Evolutionary conservation across 2,329 filamentous ascomycete genomes (phyloP).

Genomic region (Cladophialophora yegresii): DNA sequence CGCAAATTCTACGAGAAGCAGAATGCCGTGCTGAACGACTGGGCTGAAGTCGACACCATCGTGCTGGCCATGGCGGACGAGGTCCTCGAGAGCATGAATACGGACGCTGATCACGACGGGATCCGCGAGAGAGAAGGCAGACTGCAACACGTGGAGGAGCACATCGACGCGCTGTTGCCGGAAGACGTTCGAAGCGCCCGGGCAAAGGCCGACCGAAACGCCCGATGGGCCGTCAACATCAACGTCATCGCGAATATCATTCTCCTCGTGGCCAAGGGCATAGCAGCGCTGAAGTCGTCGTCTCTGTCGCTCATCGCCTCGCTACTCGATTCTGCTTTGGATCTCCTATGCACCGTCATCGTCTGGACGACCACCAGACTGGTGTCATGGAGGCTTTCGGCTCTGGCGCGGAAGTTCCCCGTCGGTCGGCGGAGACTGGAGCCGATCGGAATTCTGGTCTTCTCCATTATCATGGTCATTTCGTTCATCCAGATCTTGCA

Average conservation of each 20-base stretch:
- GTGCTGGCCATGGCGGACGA: conserved; percentile 60
- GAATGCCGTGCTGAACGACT: conserved; percentile 58
- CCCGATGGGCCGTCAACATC: conserved; percentile 61
- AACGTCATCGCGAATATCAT: conserved; percentile 63
- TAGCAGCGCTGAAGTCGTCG: conserved; percentile 57
- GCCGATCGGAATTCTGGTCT: conserved; percentile 64
- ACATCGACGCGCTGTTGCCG: conserved; percentile 58
- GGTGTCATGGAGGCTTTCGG: conserved; percentile 58
- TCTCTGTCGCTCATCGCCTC: conserved; percentile 65
- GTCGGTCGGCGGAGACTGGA: conserved; percentile 60
- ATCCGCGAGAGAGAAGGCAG: conserved; percentile 56
- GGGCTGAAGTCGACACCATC: conserved; percentile 61
- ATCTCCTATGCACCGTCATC: conserved; percentile 62
- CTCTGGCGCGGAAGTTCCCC: conserved; percentile 58
- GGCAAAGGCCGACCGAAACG: conserved; percentile 50
- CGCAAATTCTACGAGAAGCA: conserved; percentile 58
- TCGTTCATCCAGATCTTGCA: conserved; percentile 63
- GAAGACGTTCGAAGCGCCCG: conserved; percentile 56
- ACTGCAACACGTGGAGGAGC: conserved; percentile 52
- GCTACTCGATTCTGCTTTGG: conserved; percentile 62
- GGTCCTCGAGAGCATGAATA: conserved; percentile 62
- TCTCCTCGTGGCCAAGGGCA: conserved; percentile 58
- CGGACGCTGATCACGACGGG: conserved; percentile 60
- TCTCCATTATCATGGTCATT: conserved; percentile 65
- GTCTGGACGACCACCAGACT: conserved; percentile 62